Evolutionary conservation across 1,284 basidiomycete genomes (phyloP).

Genomic region (Leccinum pachyderme): DNA sequence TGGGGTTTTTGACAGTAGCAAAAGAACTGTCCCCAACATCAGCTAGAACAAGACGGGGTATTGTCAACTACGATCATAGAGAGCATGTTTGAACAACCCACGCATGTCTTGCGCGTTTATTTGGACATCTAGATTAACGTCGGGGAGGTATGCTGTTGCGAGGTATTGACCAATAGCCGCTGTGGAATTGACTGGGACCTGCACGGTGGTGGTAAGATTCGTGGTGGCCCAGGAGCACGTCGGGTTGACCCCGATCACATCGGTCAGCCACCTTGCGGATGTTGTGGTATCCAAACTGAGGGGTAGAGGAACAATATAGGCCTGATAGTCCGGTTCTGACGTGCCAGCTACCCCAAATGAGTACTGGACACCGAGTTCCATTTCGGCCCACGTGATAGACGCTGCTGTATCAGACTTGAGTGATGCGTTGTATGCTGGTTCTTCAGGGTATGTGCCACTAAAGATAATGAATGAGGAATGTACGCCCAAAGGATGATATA

Average conservation of each 20-base stretch:
- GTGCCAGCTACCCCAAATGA: conserved; percentile 15
- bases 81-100: conserved; percentile 5
- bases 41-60: conserved; percentile 1
- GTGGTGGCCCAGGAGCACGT: conserved; percentile 28
- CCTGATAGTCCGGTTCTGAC: conserved; percentile 15
- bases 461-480: background rate
- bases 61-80: background rate
- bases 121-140: conserved; percentile 21
- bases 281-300: conserved; percentile 16
- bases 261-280: conserved; percentile 29
- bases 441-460: conserved; percentile 6
- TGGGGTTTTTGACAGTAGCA: conserved; percentile 14
- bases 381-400: conserved; percentile 24
- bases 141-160: conserved; percentile 16
- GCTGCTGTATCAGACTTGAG: conserved; percentile 17
- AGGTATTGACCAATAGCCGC: background rate
- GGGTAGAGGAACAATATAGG: conserved; percentile 22
- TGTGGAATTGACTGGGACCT: conserved; percentile 14
- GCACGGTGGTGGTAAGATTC: conserved; percentile 22
- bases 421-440: conserved; percentile 6
- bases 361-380: conserved; percentile 25
- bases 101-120: conserved; percentile 4
- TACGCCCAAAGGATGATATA: background rate
- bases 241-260: conserved; percentile 29
- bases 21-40: background rate